Percentiles rank a stretch among this genome's conserved stretches.
phyloP scores from a whole-genome alignment of 345 rosid species.

The Lumnitzera littorea region DNA sequence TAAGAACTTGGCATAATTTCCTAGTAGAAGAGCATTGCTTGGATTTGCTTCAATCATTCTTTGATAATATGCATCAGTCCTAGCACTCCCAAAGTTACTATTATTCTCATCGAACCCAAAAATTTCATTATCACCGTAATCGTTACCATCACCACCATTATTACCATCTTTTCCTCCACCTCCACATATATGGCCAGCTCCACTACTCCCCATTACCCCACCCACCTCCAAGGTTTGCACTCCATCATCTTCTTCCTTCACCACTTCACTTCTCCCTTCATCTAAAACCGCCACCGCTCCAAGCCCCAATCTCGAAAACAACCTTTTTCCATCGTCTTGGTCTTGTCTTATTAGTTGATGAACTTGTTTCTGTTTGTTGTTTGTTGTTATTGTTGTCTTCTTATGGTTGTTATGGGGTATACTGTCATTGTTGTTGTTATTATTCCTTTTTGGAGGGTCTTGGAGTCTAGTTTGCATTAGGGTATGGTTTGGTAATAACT shows the following conservation, averaged over 20 bases:
- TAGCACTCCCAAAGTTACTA: conserved; percentile 23
- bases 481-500: conserved; percentile 14
- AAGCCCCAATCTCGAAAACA: conserved; percentile 45
- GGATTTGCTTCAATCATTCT: conserved; percentile 51
- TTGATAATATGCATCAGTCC: conserved; percentile 48
- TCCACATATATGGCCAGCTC: conserved; percentile 15
- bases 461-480: conserved; percentile 20
- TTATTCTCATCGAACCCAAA: conserved; percentile 17
- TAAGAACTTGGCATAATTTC: conserved; percentile 63
- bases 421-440: background rate
- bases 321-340: conserved; percentile 11
- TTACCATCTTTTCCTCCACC: conserved; percentile 12
- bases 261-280: conserved; percentile 10
- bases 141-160: conserved; percentile 11
- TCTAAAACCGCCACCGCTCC: conserved; percentile 20
- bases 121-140: conserved; percentile 14
- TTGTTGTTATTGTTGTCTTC: too few relatives aligned
- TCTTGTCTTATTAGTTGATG: conserved; percentile 1
- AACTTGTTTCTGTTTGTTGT: background rate
- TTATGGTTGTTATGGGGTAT: too few relatives aligned
- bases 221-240: conserved; percentile 24
- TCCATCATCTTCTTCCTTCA: conserved; percentile 1
- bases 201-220: conserved; percentile 20
- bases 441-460: conserved; percentile 10
- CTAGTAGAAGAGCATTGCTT: conserved; percentile 45